Evolutionary conservation across 176 grass and related monocot species (phyloP).

Genomic region (Urochloa ruziziensis): DNA sequence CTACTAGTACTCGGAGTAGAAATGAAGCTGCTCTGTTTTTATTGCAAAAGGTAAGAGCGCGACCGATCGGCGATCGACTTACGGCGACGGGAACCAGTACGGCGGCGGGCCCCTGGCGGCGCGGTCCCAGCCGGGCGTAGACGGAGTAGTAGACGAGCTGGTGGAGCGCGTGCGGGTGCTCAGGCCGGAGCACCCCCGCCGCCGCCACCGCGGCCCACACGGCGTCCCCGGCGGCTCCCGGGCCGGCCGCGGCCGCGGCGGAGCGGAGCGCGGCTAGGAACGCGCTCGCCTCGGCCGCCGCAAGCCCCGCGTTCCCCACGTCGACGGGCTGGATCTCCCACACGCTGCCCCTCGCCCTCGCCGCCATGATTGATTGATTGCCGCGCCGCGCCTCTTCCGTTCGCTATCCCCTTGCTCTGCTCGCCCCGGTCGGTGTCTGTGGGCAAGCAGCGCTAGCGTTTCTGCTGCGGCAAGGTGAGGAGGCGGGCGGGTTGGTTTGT

Average conservation of each 20-base stretch:
- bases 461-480: too few species aligned
- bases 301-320: constrained; percentile 53
- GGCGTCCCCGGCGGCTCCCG: constrained; percentile 26
- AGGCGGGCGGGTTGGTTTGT: too few species aligned
- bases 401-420: not conserved
- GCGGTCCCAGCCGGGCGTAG: constrained; percentile 65
- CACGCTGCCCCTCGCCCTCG: constrained; percentile 44
- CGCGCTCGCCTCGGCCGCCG: constrained; percentile 12
- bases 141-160: constrained; percentile 91
- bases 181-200: constrained; percentile 59
- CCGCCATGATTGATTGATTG: constrained; percentile 45
- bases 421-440: not conserved
- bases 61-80: constrained; percentile 13
- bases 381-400: not conserved
- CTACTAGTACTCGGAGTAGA: too few species aligned
- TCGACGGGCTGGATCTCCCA: constrained; percentile 62
- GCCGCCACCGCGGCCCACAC: constrained; percentile 47
- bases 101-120: constrained; percentile 68
- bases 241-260: not conserved
- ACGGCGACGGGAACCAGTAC: constrained; percentile 90
- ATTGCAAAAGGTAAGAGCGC: not conserved
- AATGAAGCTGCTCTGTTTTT: not conserved
- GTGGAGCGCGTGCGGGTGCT: constrained; percentile 87
- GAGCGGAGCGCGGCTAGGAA: constrained; percentile 52
- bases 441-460: not conserved